phyloP scores from a whole-genome alignment of 2,329 filamentous ascomycete genomes.

The Apiospora pterosperma region DNA sequence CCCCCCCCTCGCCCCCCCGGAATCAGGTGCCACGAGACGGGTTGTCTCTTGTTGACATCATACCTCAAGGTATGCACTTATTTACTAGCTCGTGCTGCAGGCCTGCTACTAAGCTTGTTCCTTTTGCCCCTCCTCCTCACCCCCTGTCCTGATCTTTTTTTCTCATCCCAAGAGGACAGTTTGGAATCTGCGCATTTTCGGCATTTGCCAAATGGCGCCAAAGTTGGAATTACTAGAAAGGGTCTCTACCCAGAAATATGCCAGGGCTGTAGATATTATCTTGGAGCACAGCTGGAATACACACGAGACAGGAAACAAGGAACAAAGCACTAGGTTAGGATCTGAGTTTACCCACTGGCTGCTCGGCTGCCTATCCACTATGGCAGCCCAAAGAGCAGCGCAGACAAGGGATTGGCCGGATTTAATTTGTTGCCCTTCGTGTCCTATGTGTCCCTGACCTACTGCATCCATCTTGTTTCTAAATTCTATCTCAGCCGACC shows the following conservation, averaged over 20 bases:
- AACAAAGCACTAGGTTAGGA: not conserved
- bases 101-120: not conserved
- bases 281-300: not conserved
- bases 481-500: not conserved
- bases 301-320: not conserved
- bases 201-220: not conserved
- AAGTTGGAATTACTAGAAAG: not conserved
- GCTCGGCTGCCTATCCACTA: too few species aligned
- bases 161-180: not conserved
- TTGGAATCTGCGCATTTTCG: not conserved
- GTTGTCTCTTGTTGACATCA: slow-evolving; percentile 1
- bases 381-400: not conserved
- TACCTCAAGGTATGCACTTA: not conserved
- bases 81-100: too few species aligned
- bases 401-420: not conserved
- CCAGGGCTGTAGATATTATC: not conserved
- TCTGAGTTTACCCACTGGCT: not conserved
- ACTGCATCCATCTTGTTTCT: not conserved
- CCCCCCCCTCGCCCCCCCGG: not conserved
- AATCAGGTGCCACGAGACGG: not conserved
- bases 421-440: slow-evolving; percentile 3
- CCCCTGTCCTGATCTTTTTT: not conserved
- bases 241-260: not conserved
- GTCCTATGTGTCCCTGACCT: not conserved
- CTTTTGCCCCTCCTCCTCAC: not conserved